phyloP scores from a whole-genome alignment of 2,329 filamentous ascomycete genomes.

The Neophaeococcomyces mojaviensis region DNA sequence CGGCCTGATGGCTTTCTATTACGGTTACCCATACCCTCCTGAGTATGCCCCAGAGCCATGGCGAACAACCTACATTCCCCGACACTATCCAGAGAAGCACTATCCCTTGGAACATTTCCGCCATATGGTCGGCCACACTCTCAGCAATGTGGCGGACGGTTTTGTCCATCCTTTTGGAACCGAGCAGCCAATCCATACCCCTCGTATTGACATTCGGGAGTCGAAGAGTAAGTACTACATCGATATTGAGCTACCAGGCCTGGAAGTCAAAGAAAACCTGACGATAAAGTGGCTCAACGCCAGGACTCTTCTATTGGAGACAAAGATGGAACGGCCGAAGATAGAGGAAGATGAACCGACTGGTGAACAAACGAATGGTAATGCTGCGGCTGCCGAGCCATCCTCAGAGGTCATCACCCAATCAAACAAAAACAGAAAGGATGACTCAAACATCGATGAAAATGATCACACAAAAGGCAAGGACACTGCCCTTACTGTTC shows the following conservation, averaged over 20 bases:
- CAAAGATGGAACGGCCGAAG: constrained; percentile 13
- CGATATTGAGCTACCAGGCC: constrained; percentile 21
- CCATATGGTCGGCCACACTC: neutral
- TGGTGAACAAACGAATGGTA: constrained; percentile 1
- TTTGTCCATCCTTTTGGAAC: neutral
- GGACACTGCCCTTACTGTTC: constrained; percentile 12
- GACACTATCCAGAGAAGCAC: constrained; percentile 7
- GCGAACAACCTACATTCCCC: constrained; percentile 3
- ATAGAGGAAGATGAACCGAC: constrained; percentile 12
- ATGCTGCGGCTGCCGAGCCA: neutral
- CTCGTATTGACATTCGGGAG: constrained; percentile 16
- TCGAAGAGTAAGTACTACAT: constrained; percentile 18
- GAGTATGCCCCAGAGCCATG: constrained; percentile 8
- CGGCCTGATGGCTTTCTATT: neutral
- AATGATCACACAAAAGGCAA: neutral
- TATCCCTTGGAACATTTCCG: constrained; percentile 7
- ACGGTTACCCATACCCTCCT: neutral
- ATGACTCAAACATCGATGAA: neutral
- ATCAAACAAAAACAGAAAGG: too few species aligned
- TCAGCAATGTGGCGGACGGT: neutral
- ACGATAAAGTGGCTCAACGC: constrained; percentile 17
- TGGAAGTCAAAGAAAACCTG: constrained; percentile 16
- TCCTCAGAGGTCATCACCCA: neutral
- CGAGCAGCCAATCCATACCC: neutral
- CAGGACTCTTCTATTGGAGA: constrained; percentile 16